Evolutionary conservation across 345 rosid genomes (phyloP), one percentile per base, ranked within the genome.

Genomic region (Euclidium syriacum): DNA sequence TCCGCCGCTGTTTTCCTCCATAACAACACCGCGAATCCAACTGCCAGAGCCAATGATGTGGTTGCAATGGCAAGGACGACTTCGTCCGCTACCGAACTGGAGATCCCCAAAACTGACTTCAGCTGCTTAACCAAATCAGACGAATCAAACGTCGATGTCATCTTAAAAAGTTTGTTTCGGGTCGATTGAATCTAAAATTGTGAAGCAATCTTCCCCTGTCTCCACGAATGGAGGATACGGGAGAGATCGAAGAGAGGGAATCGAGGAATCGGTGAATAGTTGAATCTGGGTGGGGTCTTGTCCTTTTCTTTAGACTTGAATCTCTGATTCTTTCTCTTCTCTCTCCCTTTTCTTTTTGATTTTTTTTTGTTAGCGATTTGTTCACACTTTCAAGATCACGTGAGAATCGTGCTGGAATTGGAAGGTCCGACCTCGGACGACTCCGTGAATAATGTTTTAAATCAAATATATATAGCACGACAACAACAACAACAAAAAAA

Each of bases 1-100:
- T 75, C 84, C 52, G 70, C 16, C 48, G 65, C 50, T 16, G 86
- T 75, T 69, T 76, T 85, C 77, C 65, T 77, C 89, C 85, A 83
- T 15, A 85, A 2, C 30, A 87, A 24, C 4, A 87, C 59, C 67
- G 78, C 39, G 35, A 85, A 57, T 0, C 91, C 97, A 25, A 80
- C 64, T 0, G 65, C 34, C 7, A 82, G 52, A 0, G 90, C 92
- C 47, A 83, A 27, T 29, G 87, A 82, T 41, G 97, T 90, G 26
- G 86, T 78, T 2, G 68, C 76, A 14, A 78, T 67, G 78, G 78
- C 57, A 23, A 71, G 70, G 2, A 83, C 42, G 51, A 72, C 49
- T 29, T 84, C 73, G 72, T 86, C 88, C 4, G 89, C 63, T 4
- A 79, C 53, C 10, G 81, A 68, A 7, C 73, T 75, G 7, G 81